Evolutionary conservation across 257 asterid species (phyloP).

Genomic region (Ajuga chamaepitys): DNA sequence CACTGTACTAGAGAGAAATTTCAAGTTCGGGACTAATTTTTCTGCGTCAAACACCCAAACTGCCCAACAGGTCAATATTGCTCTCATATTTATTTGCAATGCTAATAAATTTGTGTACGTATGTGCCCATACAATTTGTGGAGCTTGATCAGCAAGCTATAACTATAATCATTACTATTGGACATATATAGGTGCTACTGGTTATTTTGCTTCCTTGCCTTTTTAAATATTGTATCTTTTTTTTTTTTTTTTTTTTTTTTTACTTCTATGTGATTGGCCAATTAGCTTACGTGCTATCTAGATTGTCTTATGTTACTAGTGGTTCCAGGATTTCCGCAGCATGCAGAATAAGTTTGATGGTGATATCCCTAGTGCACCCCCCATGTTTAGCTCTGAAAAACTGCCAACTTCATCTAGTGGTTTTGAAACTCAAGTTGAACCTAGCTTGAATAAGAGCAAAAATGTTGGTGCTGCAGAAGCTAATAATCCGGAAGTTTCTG

Average conservation of each 20-base stretch:
- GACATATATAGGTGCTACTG: not conserved
- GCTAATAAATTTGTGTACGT: not conserved
- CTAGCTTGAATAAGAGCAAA: constrained; percentile 18
- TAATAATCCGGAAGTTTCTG: constrained; percentile 31
- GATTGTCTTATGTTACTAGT: constrained; percentile 8
- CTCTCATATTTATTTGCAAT: not conserved
- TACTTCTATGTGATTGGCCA: too few species aligned
- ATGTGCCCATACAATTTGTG: not conserved
- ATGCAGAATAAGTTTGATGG: constrained; percentile 24
- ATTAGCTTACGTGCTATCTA: not conserved
- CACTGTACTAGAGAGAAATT: constrained; percentile 15
- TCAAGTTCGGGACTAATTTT: constrained; percentile 21
- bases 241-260: not conserved
- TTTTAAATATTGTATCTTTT: not conserved
- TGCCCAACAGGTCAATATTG: constrained; percentile 31
- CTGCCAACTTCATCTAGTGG: constrained; percentile 15
- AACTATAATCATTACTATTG: too few species aligned
- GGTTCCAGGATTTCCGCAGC: constrained; percentile 23
- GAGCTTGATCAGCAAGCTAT: too few species aligned
- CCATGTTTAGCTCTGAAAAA: constrained; percentile 36
- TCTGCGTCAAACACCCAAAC: constrained; percentile 27
- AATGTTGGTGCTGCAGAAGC: constrained; percentile 20
- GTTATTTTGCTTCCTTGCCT: not conserved
- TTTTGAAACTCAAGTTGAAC: constrained; percentile 29
- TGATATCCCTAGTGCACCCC: constrained; percentile 86